A percentile compares a stretch with the other conserved stretches of the same genome.
phyloP scores from a whole-genome alignment of 768 basidiomycete genomes.

The Russula foetens region DNA sequence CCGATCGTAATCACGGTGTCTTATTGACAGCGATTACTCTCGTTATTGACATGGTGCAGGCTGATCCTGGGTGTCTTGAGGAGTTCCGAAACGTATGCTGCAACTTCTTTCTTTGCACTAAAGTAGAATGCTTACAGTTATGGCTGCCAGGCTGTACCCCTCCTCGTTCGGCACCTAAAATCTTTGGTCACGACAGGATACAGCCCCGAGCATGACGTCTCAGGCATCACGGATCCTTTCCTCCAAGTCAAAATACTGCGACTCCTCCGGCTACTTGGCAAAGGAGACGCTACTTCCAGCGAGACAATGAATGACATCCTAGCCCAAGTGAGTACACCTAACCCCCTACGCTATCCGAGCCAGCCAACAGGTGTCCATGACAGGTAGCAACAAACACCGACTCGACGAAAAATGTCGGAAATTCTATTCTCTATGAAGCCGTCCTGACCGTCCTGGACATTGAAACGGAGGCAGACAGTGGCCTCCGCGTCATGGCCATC shows the following conservation, averaged over 20 bases:
- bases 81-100: slow-evolving; percentile 82
- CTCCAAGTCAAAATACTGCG: slow-evolving; percentile 90
- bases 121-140: slow-evolving; percentile 2
- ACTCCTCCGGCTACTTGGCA: slow-evolving; percentile 81
- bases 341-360: background rate
- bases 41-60: slow-evolving; percentile 88
- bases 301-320: slow-evolving; percentile 98
- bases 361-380: background rate
- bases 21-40: slow-evolving; percentile 91
- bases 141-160: slow-evolving; percentile 68
- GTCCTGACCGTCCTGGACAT: slow-evolving; percentile 95
- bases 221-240: slow-evolving; percentile 98
- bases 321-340: slow-evolving; percentile 57
- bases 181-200: slow-evolving; percentile 93
- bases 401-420: slow-evolving; percentile 95
- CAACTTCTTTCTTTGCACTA: background rate
- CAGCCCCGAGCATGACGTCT: slow-evolving; percentile 97
- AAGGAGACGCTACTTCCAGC: slow-evolving; percentile 75
- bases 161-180: slow-evolving; percentile 92
- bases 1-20: slow-evolving; percentile 96
- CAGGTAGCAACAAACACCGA: slow-evolving; percentile 99
- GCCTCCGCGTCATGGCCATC: slow-evolving; percentile 97
- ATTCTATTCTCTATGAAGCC: slow-evolving; percentile 95
- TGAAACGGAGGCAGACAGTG: slow-evolving; percentile 74
- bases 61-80: slow-evolving; percentile 60